Percentiles rank a stretch among this genome's conserved stretches.
Evolutionary conservation across 139 green algal species (phyloP).

Genomic region (Mychonastes homosphaera): DNA sequence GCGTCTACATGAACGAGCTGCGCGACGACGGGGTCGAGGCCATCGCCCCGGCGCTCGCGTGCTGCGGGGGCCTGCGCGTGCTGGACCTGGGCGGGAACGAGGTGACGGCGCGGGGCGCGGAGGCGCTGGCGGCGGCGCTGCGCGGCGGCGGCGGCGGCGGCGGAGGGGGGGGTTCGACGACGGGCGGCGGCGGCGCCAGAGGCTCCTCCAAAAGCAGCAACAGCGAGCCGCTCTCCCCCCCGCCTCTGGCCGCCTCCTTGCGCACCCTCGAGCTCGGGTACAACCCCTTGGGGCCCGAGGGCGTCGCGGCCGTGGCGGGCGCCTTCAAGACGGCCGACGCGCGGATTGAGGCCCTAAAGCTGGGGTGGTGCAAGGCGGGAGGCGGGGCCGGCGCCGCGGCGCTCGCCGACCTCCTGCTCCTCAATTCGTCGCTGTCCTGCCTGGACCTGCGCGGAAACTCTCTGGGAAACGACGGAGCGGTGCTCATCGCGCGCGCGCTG

Average conservation of each 20-base stretch:
- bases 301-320: conserved; percentile 16
- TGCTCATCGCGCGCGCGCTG: conserved; percentile 39
- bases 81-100: conserved; percentile 97
- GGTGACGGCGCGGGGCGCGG: conserved; percentile 61
- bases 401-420: conserved; percentile 85
- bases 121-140: conserved; percentile 47
- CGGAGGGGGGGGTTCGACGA: too few species aligned
- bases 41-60: conserved; percentile 13
- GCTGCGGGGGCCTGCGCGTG: conserved; percentile 34
- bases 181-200: too few species aligned
- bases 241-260: too few species aligned
- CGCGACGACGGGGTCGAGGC: conserved; percentile 56
- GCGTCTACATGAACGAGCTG: conserved; percentile 97
- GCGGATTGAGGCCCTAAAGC: conserved; percentile 62
- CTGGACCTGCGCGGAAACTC: conserved; percentile 90
- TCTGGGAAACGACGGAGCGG: conserved; percentile 74
- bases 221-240: too few species aligned
- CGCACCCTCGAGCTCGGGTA: conserved; percentile 79
- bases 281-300: conserved; percentile 82
- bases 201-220: too few species aligned
- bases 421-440: conserved; percentile 39
- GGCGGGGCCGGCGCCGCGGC: conserved; percentile 55
- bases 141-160: conserved; percentile 42
- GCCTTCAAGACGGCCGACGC: conserved; percentile 18
- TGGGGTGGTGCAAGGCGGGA: conserved; percentile 97